These are phyloP conservation scores for Xylaria digitata DNA, from an alignment of 2,329 filamentous ascomycete genomes.

Conservation along the genomic window DNA sequence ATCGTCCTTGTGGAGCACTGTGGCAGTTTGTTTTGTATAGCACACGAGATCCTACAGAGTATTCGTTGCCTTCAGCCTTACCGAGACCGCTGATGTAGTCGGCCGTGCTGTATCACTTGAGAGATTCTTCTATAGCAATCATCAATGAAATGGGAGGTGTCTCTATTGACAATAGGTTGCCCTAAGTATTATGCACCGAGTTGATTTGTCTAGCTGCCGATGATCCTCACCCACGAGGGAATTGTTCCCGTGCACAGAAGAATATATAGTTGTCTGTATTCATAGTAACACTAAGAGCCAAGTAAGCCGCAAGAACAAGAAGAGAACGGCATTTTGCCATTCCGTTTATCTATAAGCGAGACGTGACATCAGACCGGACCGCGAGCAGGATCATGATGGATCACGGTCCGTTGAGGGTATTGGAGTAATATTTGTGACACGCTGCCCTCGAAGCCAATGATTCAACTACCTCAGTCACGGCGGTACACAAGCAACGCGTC, in stretches of 20 bases:
- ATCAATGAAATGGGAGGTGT: not conserved
- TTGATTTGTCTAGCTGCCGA: not conserved
- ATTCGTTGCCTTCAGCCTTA: slow-evolving; percentile 28
- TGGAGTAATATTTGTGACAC: slow-evolving; percentile 13
- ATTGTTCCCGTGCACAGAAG: not conserved
- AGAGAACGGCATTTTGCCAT: not conserved
- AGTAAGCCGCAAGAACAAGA: not conserved
- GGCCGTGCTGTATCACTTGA: not conserved
- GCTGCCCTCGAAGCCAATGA: not conserved
- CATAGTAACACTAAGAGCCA: not conserved
- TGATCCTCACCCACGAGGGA: not conserved
- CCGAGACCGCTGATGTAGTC: slow-evolving; percentile 18
- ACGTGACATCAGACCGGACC: slow-evolving; percentile 3
- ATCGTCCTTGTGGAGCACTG: slow-evolving; percentile 7
- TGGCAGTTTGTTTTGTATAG: slow-evolving; percentile 6
- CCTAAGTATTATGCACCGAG: not conserved
- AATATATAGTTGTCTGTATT: not conserved
- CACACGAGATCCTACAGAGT: slow-evolving; percentile 3
- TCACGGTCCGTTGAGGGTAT: slow-evolving; percentile 4
- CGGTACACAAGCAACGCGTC: slow-evolving; percentile 21
- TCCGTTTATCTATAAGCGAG: slow-evolving; percentile 21
- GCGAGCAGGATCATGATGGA: not conserved
- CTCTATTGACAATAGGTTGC: not conserved
- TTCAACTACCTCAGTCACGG: not conserved
- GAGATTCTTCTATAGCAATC: slow-evolving; percentile 4